These are phyloP conservation scores for Phyllosticta paracitricarpa DNA, from an alignment of 2,329 filamentous ascomycete species.

Conservation along the genomic window DNA sequence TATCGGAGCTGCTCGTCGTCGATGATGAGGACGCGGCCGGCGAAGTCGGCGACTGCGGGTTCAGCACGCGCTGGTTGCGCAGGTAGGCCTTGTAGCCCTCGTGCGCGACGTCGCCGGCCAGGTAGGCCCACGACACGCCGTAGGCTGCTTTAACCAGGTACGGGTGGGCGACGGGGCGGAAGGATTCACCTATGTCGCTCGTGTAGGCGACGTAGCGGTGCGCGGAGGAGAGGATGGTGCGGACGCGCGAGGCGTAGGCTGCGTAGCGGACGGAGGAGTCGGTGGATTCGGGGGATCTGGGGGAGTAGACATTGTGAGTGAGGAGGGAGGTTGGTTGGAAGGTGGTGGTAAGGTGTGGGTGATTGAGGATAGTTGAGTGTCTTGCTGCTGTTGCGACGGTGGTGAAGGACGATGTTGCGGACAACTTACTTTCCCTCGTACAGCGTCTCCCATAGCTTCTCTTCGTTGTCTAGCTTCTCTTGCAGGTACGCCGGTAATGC, in stretches of 20 bases:
- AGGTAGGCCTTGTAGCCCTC: constrained; percentile 95
- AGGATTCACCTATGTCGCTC: constrained; percentile 90
- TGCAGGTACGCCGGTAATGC: constrained; percentile 47
- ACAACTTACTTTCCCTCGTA: constrained; percentile 65
- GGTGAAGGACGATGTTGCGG: too few relatives aligned
- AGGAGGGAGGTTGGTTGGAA: not conserved
- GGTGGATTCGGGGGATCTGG: constrained; percentile 67
- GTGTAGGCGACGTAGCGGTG: constrained; percentile 98
- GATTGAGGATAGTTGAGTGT: not conserved
- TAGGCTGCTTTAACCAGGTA: constrained; percentile 74
- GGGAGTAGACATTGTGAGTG: constrained; percentile 2
- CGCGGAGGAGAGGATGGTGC: constrained; percentile 78
- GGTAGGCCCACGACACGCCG: constrained; percentile 83
- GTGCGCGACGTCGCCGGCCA: constrained; percentile 79
- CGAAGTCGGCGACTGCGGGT: constrained; percentile 49
- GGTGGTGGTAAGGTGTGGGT: not conserved
- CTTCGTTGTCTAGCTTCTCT: constrained; percentile 50
- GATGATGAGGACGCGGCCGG: constrained; percentile 12
- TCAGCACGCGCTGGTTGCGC: constrained; percentile 66
- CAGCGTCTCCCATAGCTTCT: constrained; percentile 66
- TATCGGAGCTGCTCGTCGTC: constrained; percentile 7
- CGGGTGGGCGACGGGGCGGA: constrained; percentile 84
- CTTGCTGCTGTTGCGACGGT: not conserved
- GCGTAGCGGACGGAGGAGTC: constrained; percentile 83
- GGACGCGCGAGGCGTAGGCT: constrained; percentile 75